phyloP scores from a whole-genome alignment of 129 eudicot species.

The Oenanthe sinensis region DNA sequence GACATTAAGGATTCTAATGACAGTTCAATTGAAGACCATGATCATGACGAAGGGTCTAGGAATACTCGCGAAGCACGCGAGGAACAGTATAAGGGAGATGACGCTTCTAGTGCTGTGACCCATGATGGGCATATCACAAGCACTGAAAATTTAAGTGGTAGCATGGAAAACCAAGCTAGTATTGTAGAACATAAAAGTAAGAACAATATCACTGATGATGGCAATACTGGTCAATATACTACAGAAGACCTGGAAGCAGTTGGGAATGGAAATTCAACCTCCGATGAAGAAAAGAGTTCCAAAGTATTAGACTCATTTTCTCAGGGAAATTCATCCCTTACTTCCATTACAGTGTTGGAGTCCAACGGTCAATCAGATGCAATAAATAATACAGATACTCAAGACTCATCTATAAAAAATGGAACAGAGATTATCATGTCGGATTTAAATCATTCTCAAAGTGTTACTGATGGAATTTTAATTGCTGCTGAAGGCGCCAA shows the following conservation, averaged over 20 bases:
- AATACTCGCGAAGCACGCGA: conserved; percentile 66
- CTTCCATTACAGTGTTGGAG: conserved; percentile 14
- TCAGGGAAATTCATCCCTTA: neutral
- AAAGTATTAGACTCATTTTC: neutral
- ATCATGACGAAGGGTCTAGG: conserved; percentile 32
- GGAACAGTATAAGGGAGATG: conserved; percentile 88
- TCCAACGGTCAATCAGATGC: conserved; percentile 17
- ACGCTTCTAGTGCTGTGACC: conserved; percentile 94
- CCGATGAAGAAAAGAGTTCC: conserved; percentile 9
- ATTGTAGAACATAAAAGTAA: conserved; percentile 14
- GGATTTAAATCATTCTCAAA: conserved; percentile 18
- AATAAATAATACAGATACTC: conserved; percentile 10
- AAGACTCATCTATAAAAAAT: conserved; percentile 11
- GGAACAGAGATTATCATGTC: conserved; percentile 17
- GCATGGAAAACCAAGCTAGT: conserved; percentile 12
- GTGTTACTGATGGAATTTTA: conserved; percentile 12
- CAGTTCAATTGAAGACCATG: conserved; percentile 34
- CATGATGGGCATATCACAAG: conserved; percentile 33
- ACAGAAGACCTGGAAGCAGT: conserved; percentile 20
- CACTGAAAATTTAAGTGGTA: conserved; percentile 30
- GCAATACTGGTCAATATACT: conserved; percentile 10
- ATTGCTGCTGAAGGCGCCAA: conserved; percentile 15
- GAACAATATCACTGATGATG: conserved; percentile 10
- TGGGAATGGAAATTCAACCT: conserved; percentile 7
- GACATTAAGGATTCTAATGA: conserved; percentile 23